A percentile compares a stretch with the other conserved stretches of the same genome.
Conservation (phyloP, 2,329 filamentous ascomycete genomes). For the Periconia macrospinosa region DNA sequence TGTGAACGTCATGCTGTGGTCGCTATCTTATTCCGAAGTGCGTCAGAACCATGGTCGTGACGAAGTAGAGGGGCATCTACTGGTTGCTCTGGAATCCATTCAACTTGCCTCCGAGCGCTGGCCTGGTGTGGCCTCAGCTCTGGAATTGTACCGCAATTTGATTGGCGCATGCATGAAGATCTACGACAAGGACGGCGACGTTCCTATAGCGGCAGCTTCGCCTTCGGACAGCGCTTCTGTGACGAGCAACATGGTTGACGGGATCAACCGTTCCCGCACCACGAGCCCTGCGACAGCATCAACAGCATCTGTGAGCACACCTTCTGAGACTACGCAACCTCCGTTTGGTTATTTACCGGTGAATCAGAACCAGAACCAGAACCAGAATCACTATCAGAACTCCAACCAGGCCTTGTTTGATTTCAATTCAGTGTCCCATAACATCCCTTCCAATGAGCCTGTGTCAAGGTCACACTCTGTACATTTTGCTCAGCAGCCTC, state of each 20-base stretch:
- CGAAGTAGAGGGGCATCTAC: slow-evolving; percentile 75
- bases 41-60: slow-evolving; percentile 71
- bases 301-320: slow-evolving; percentile 41
- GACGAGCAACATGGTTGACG: slow-evolving; percentile 44
- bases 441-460: slow-evolving; percentile 20
- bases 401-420: slow-evolving; percentile 31
- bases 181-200: slow-evolving; percentile 67
- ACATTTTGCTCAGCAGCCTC: slow-evolving; percentile 29
- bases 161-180: slow-evolving; percentile 84
- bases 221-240: slow-evolving; percentile 51
- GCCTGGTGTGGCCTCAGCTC: slow-evolving; percentile 85
- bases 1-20: slow-evolving; percentile 89
- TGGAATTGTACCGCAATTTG: slow-evolving; percentile 84
- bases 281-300: slow-evolving; percentile 49
- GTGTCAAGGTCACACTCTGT: slow-evolving; percentile 2
- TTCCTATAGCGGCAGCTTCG: slow-evolving; percentile 51
- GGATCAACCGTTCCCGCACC: slow-evolving; percentile 47
- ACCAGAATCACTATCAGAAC: slow-evolving; percentile 12
- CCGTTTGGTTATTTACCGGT: slow-evolving; percentile 42
- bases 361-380: slow-evolving; percentile 23
- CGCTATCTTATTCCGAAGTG: slow-evolving; percentile 82
- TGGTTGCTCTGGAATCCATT: slow-evolving; percentile 76
- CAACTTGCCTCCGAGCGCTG: slow-evolving; percentile 81
- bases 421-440: slow-evolving; percentile 24
- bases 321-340: slow-evolving; percentile 33